Percentiles rank a stretch among this genome's conserved stretches.
phyloP scores from a whole-genome alignment of 2,329 filamentous ascomycete species.

The Orbilia javanica region DNA sequence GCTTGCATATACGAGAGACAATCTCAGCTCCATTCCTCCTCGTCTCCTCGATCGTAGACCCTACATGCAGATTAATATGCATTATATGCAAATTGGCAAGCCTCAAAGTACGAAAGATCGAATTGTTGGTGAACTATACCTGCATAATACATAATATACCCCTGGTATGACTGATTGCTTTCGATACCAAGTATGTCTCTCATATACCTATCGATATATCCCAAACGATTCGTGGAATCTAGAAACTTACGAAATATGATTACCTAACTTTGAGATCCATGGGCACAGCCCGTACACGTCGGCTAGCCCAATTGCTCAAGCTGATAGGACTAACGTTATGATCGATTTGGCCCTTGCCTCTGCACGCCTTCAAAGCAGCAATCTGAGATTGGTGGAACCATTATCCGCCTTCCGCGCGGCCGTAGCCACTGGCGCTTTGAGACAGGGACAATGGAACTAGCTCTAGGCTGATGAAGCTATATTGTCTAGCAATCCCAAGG shows the following conservation, averaged over 20 bases:
- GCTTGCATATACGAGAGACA: slow-evolving; percentile 18
- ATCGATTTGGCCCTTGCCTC: slow-evolving; percentile 20
- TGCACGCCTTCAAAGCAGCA: not conserved
- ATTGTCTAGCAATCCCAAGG: not conserved
- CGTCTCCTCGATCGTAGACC: not conserved
- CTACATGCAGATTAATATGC: slow-evolving; percentile 22
- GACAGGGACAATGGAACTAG: not conserved
- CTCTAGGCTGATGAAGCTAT: not conserved
- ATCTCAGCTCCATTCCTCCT: slow-evolving; percentile 7
- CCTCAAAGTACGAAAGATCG: slow-evolving; percentile 9
- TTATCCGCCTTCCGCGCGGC: slow-evolving; percentile 1
- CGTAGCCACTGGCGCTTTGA: not conserved
- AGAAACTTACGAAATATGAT: slow-evolving; percentile 36
- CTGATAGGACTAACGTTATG: slow-evolving; percentile 28
- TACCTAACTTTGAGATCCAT: slow-evolving; percentile 19
- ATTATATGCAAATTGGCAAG: no score
- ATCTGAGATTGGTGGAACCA: slow-evolving; percentile 11
- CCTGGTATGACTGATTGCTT: not conserved
- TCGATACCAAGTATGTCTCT: not conserved
- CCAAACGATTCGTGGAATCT: slow-evolving; percentile 4
- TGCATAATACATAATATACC: not conserved
- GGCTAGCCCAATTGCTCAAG: not conserved
- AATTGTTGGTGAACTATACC: not conserved
- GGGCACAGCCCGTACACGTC: not conserved
- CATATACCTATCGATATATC: not conserved